Evolutionary conservation across 345 rosid genomes (phyloP).

Genomic region (Ceriops tagal): DNA sequence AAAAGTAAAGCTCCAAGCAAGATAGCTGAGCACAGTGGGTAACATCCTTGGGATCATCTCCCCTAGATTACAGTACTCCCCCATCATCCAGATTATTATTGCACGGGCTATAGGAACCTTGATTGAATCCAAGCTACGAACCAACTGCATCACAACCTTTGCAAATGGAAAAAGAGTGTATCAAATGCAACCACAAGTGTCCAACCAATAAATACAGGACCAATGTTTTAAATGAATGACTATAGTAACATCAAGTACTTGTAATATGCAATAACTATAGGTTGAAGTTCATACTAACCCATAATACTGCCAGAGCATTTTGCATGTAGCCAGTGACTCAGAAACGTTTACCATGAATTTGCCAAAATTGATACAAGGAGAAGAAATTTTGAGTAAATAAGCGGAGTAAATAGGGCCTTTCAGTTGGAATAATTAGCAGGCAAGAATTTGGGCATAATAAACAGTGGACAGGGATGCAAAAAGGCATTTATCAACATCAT

Average conservation of each 20-base stretch:
- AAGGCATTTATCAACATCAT: no score
- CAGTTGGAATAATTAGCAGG: no score
- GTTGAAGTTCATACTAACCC: no score
- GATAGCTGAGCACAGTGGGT: conserved; percentile 69
- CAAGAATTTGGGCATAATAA: no score
- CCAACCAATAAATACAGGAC: background rate
- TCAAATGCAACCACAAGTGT: background rate
- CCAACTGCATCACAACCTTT: conserved; percentile 77
- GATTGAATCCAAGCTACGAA: conserved; percentile 78
- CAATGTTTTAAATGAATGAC: background rate
- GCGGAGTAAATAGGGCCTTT: no score
- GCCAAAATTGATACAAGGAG: no score
- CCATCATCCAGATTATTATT: conserved; percentile 90
- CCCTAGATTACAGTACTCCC: conserved; percentile 73
- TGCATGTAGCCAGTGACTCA: no score
- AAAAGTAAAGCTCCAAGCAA: conserved; percentile 81
- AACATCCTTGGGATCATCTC: conserved; percentile 71
- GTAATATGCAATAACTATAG: no score
- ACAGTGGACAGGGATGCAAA: no score
- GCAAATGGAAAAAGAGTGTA: background rate
- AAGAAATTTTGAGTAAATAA: no score
- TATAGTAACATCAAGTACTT: background rate
- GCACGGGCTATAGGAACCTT: conserved; percentile 88
- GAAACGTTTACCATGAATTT: no score
- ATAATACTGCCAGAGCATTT: no score